Percentiles rank a stretch among this genome's conserved stretches.
These are phyloP conservation scores for Xylaria sp. DNA, from an alignment of 2,329 filamentous ascomycete genomes.

Conservation along the genomic window DNA sequence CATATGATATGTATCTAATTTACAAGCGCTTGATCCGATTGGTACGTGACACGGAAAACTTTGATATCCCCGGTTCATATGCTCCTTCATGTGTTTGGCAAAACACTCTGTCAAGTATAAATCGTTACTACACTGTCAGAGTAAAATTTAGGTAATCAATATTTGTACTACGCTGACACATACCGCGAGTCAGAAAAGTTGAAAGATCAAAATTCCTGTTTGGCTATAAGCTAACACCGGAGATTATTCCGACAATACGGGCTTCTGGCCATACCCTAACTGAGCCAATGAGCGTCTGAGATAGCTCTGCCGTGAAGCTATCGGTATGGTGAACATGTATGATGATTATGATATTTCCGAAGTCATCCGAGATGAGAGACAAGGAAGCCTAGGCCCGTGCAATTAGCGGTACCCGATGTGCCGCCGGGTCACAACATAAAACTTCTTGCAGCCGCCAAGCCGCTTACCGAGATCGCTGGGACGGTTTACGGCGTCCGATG, in stretches of 20 bases:
- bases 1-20: constrained; percentile 10
- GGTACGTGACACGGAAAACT: constrained; percentile 6
- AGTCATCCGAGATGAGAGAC: constrained; percentile 16
- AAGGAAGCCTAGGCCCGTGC: background rate
- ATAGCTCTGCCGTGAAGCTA: background rate
- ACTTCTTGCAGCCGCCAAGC: constrained; percentile 11
- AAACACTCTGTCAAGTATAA: constrained; percentile 7
- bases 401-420: background rate
- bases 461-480: constrained; percentile 21
- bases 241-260: background rate
- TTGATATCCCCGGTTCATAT: background rate
- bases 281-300: background rate
- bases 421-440: constrained; percentile 22
- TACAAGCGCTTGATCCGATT: constrained; percentile 27
- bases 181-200: background rate
- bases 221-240: background rate
- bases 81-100: background rate
- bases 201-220: background rate
- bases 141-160: background rate
- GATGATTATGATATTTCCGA: constrained; percentile 12
- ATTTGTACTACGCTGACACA: constrained; percentile 10
- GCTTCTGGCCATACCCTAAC: background rate
- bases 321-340: background rate
- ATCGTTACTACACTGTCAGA: constrained; percentile 3
- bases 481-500: constrained; percentile 7